Conservation (phyloP, 192 early-diverging fungal species). For the Pecoramyces ruminantium region DNA sequence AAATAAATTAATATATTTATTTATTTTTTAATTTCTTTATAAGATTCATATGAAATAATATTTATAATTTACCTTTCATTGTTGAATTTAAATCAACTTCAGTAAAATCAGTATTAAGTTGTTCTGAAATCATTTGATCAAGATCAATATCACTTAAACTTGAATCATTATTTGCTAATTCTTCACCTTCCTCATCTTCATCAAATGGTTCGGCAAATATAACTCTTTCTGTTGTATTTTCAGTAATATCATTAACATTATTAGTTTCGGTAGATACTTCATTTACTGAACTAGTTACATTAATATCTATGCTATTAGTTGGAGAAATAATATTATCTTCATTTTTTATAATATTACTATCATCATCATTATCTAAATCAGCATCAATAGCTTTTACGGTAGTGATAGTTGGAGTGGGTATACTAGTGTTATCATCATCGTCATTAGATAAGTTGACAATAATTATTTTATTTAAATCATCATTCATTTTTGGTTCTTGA, state of each 20-base stretch:
- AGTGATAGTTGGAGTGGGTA: not conserved
- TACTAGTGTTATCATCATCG: not conserved
- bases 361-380: no score
- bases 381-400: not conserved
- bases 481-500: not conserved
- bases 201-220: not conserved
- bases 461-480: not conserved
- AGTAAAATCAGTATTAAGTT: not conserved
- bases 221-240: not conserved
- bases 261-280: not conserved
- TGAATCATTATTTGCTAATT: not conserved
- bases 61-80: not conserved
- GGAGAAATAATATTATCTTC: not conserved
- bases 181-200: not conserved
- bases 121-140: not conserved
- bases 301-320: not conserved
- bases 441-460: not conserved
- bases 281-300: not conserved
- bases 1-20: not conserved
- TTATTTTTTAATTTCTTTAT: no score
- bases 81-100: not conserved
- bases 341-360: no score
- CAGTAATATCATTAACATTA: not conserved
- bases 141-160: not conserved
- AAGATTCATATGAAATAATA: no score